Evolutionary conservation across 805 yeast species (phyloP), one percentile per base, ranked within the genome.

Genomic region (Suhomyces sp.): DNA sequence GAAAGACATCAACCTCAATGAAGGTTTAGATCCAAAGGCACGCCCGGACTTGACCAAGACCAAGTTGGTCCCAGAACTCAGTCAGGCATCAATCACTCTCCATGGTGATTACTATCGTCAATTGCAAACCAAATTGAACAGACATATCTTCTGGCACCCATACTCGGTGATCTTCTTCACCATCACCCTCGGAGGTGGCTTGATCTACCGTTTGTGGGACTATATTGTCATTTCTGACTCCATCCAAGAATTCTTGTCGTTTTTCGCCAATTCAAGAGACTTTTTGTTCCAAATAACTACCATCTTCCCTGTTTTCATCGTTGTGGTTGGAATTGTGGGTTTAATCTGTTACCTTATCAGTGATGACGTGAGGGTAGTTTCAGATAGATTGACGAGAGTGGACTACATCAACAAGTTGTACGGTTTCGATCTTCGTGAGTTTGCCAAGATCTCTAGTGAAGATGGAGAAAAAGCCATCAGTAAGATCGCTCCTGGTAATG

Each of bases 21-120:
- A 68, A 42, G 87, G 88, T 5, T 56, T 84, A 36, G 74, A 78
- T 39, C 57, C 50, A 1, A 62, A 68, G 22, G 71, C 70, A 1
- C 73, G 77, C 11, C 67, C 87, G 8, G 74, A 74, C 1, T 74
- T 84, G 24, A 62, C 57, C 29, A 63, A 77, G 23, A 49, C 74
- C 1, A 54, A 58, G 2, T 63, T 85, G 33, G 65, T 63, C 5
- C 90, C 90, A 1, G 76, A 73, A 19, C 65, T 69, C 25, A 67
- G 82, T 1, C 74, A 76, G 28, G 84, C 84, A 8, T 76, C 81
- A 1, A 51, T 81, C 36, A 79, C 76, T 38, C 58, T 83, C 40
- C 77, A 81, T 19, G 77, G 84, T 38, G 93, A 84, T 53, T 77
- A 70, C 44, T 61, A 76, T 37, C 52, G 72, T 16, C 68, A 63